phyloP scores from a whole-genome alignment of 345 rosid genomes.

The Cardiospermum halicacabum region DNA sequence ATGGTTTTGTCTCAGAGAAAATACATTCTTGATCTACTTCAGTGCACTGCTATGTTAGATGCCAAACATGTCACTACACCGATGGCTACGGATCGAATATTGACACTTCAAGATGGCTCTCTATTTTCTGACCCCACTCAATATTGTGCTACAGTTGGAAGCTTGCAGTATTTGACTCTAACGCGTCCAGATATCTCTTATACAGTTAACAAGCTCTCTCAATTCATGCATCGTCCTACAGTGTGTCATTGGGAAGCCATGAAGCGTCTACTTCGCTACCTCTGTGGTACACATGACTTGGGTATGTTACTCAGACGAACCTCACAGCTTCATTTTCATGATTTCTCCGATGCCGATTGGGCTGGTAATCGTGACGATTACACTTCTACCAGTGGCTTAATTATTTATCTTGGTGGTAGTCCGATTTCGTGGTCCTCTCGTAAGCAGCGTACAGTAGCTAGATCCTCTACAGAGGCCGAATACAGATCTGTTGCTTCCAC shows the following conservation, averaged over 20 bases:
- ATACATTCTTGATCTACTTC: no score
- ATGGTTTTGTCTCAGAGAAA: no score
- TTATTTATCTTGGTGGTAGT: not conserved
- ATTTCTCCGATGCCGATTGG: constrained; percentile 3
- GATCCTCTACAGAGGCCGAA: not conserved
- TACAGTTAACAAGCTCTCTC: no score
- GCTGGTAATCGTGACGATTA: not conserved
- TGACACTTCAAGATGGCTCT: no score
- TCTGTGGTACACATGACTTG: not conserved
- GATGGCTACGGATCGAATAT: no score
- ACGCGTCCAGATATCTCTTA: no score
- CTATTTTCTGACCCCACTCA: no score
- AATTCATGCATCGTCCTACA: not conserved
- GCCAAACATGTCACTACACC: no score
- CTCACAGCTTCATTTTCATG: not conserved
- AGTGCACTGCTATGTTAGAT: no score
- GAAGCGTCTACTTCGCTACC: not conserved
- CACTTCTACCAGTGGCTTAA: not conserved
- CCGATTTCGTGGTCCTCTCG: not conserved
- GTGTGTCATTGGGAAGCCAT: not conserved
- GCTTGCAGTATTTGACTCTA: no score
- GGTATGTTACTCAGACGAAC: not conserved
- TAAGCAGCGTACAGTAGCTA: not conserved
- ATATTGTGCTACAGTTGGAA: no score
- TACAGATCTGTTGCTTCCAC: not conserved